Conservation (phyloP, 1,284 basidiomycete genomes). For the Baeospora myosura region DNA sequence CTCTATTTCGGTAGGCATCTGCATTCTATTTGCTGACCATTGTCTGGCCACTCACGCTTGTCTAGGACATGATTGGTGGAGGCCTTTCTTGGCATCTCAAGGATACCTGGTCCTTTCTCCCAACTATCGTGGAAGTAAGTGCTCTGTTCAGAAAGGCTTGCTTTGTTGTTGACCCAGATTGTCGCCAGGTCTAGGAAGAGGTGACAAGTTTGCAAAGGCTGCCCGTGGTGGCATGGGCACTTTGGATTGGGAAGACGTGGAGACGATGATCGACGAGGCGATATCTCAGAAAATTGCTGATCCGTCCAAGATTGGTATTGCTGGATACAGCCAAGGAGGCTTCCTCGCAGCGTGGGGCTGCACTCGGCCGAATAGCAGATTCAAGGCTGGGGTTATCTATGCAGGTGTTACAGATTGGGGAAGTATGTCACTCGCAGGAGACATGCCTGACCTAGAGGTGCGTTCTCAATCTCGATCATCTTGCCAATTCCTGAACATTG, state of each 20-base stretch:
- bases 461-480: slow-evolving; percentile 5
- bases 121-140: slow-evolving; percentile 14
- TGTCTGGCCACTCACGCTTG: too few relatives aligned
- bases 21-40: too few relatives aligned
- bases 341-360: slow-evolving; percentile 12
- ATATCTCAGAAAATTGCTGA: slow-evolving; percentile 9
- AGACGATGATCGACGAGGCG: slow-evolving; percentile 12
- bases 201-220: slow-evolving; percentile 7
- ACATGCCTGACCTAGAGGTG: slow-evolving; percentile 9
- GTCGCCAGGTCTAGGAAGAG: slow-evolving; percentile 6
- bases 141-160: neutral
- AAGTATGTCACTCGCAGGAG: slow-evolving; percentile 9
- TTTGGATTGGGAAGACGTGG: slow-evolving; percentile 12
- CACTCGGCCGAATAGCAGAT: too few relatives aligned
- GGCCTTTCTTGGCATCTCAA: too few relatives aligned
- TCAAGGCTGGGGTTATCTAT: too few relatives aligned
- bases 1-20: too few relatives aligned
- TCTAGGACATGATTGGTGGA: too few relatives aligned
- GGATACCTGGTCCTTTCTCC: slow-evolving; percentile 13
- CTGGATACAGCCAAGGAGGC: slow-evolving; percentile 16
- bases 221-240: slow-evolving; percentile 12
- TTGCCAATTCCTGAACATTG: neutral
- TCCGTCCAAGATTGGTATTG: slow-evolving; percentile 12
- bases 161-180: neutral
- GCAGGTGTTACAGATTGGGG: too few relatives aligned